Base-by-base conservation (phyloP, 208 protist species). In the Leishmania mexicana region DNA sequence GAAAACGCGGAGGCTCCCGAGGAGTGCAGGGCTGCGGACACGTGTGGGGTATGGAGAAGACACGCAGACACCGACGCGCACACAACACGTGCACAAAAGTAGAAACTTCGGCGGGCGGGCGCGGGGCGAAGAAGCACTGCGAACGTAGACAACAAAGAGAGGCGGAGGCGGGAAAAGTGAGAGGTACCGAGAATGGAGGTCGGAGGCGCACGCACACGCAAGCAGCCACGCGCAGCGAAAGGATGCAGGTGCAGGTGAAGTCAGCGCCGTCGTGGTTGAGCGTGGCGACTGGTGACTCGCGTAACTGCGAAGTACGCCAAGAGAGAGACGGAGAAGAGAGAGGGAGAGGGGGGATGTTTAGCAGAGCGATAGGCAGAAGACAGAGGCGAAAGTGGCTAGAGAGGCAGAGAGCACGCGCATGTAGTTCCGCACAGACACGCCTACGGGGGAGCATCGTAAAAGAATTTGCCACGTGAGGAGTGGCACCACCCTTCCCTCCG, bases 201-300 rank as follows among this genome's bases (percentile, higher is more conserved):
- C 24, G 19, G 8, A 2, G 40, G 68, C 4, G 21, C 10, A 11
- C n/a, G 21, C 72, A 28, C 72, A 13, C 72, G 45, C 72, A 58
- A 40, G 49, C 49, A 62, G 8, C 21, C 38, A 82, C 42, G 31
- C 45, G 42, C 47, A 53, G 24, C 40, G 68, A 35, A 72, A 49
- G 49, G 15, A 72, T 62, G 45, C 40, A 72, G 31, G 54, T 31
- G 75, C 53, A 83, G 68, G 51, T 19, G 75, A 57, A 79, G 40
- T 35, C 45, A 51, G 54, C 17, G 53, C 17, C 11, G 35, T 73
- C 11, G 42, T 49, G 38, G 28, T 49, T 49, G 68, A 19, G 68
- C 42, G 40, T 73, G 3, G 68, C 24, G 38, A 73, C 68, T 53
- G 11, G 21, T 24, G 45, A 38, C 40, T 73, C 68, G 7, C 38